A percentile compares a stretch with the other conserved stretches of the same genome.
Evolutionary conservation across 1,139 yeast genomes (phyloP).

Genomic region (Suhomyces maxii): DNA sequence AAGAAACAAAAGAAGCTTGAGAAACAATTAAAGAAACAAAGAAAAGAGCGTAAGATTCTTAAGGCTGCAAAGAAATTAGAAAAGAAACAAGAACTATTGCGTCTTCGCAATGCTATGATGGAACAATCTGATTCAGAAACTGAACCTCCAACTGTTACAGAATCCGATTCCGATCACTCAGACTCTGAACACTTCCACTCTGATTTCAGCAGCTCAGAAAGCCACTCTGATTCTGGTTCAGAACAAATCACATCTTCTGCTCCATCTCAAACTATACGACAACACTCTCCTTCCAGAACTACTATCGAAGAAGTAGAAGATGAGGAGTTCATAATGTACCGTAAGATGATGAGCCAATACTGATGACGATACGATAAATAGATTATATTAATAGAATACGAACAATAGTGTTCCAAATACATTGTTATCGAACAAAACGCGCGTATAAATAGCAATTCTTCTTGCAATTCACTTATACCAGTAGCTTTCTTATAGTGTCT

Average conservation of each 20-base stretch:
- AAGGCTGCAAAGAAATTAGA: constrained; percentile 2
- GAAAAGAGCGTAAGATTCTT: constrained; percentile 1
- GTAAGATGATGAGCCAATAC: constrained; percentile 8
- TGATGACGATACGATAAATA: neutral
- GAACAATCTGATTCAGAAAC: neutral
- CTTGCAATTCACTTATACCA: too few relatives aligned
- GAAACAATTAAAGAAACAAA: constrained; percentile 2
- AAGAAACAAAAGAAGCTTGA: constrained; percentile 7
- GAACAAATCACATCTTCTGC: neutral
- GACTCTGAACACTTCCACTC: neutral
- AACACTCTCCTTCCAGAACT: constrained; percentile 4
- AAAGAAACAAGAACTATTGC: neutral
- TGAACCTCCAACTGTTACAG: neutral
- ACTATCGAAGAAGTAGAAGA: constrained; percentile 19
- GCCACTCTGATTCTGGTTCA: constrained; percentile 1
- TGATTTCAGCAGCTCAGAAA: neutral
- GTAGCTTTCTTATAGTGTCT: too few relatives aligned
- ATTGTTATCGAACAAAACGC: too few relatives aligned
- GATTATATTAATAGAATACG: too few relatives aligned
- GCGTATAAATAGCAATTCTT: too few relatives aligned
- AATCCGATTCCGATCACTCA: neutral
- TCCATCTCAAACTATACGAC: neutral
- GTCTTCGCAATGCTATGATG: neutral
- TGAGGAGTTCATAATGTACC: constrained; percentile 15
- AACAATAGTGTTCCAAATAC: too few relatives aligned